phyloP scores from a whole-genome alignment of 257 asterid species.

The Sherardia arvensis region DNA sequence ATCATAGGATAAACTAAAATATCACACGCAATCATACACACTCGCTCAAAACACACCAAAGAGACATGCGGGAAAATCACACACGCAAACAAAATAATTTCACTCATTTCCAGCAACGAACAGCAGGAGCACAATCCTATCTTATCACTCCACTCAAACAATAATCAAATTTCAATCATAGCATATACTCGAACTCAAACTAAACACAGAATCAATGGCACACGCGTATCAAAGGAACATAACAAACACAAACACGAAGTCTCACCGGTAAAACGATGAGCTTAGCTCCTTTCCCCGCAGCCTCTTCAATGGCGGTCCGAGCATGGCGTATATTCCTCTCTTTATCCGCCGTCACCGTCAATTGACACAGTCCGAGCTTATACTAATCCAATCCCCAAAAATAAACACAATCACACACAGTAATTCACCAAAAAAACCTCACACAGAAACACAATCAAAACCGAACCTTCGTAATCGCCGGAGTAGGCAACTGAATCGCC shows the following conservation, averaged over 20 bases:
- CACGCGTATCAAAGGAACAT: neutral
- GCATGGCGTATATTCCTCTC: slow-evolving; percentile 71
- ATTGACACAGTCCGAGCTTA: slow-evolving; percentile 77
- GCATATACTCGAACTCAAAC: too few species aligned
- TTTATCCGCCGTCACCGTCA: slow-evolving; percentile 78
- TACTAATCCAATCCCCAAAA: slow-evolving; percentile 32
- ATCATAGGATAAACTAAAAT: neutral
- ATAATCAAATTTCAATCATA: too few species aligned
- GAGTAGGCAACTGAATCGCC: slow-evolving; percentile 40
- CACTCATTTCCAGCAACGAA: too few species aligned
- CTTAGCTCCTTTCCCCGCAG: slow-evolving; percentile 79
- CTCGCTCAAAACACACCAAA: too few species aligned
- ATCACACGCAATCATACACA: neutral
- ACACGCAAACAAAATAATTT: neutral
- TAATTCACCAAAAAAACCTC: too few species aligned
- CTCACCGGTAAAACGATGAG: slow-evolving; percentile 81
- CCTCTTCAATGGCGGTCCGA: slow-evolving; percentile 65
- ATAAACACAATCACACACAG: neutral
- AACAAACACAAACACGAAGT: neutral
- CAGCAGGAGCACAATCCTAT: too few species aligned
- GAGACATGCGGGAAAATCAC: too few species aligned
- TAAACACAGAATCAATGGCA: neutral
- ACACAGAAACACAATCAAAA: too few species aligned
- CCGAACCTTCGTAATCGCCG: slow-evolving; percentile 51
- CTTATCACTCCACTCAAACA: too few species aligned